Evolutionary conservation across 179 eudicot genomes (phyloP), one percentile per base, ranked within the genome.

Genomic region (Silene coronaria): DNA sequence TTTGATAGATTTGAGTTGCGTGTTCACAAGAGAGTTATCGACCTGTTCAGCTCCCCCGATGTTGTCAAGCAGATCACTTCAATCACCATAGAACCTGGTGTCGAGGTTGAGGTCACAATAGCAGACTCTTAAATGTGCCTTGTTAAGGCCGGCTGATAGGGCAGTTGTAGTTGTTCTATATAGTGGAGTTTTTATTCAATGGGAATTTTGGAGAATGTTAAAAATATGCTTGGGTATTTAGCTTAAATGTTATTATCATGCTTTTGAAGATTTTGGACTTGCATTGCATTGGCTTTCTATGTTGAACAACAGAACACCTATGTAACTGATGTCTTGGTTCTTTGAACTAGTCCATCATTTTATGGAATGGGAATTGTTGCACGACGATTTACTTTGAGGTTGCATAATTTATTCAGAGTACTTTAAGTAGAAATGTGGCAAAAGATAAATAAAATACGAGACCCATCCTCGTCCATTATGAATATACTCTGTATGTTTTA

Each of bases 21-120:
- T 62, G 89, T 93, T 21, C 98, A 93, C 89, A 93, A 93, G 85
- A 89, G 98, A 48, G 96, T 93, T 21, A 91, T 93, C 22, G 98
- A 93, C 77, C 96, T 93, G 21, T 91, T 93, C 87, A 90, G 97
- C 82, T 89, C 97, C 28, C 98, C 97, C 0, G 98, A 93, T 6
- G 97, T 93, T 28, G 98, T 93, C 6, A 93, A 93, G 89, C 96
- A 91, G 85, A 93, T 91, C 75, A 93, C 98, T 23, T 93, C 98
- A 6, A 93, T 93, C 85, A 91, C 93, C 71, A 91, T 93, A 61
- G 98, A 93, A 81, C 98, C 98, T 6, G 98, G 96, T 81, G 98
- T 93, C 4, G 97, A 93, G 88, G 97, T 93, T 65, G 98, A 93
- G 85, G 98, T 93, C 19, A 93, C 98, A 10, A 93, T 93, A 24